Evolutionary conservation across 73 alveolate genomes (phyloP).

Genomic region (Tetrahymena elliotti): DNA sequence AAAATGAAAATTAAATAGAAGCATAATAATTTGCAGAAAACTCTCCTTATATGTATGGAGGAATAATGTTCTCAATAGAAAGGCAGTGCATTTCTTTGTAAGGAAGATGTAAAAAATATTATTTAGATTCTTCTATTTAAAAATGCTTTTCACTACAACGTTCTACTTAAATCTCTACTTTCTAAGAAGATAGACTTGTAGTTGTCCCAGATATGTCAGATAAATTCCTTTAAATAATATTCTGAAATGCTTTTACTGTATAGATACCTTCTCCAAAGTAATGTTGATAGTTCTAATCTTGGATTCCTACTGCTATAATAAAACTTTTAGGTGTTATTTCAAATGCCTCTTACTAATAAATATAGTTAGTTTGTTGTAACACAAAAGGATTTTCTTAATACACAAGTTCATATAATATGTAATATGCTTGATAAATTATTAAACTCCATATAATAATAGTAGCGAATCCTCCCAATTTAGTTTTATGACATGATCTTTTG

Average conservation of each 20-base stretch:
- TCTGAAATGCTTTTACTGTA: background rate
- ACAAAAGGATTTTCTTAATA: background rate
- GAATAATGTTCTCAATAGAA: background rate
- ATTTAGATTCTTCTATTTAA: background rate
- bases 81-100: background rate
- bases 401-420: background rate
- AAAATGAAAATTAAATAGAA: background rate
- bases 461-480: background rate
- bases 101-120: background rate
- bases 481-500: background rate
- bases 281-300: background rate
- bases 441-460: background rate
- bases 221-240: background rate
- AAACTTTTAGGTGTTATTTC: background rate
- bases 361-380: background rate
- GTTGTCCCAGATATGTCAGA: background rate
- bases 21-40: background rate
- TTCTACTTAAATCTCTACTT: background rate
- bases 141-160: background rate
- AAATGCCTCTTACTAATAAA: background rate
- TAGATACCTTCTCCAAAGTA: background rate
- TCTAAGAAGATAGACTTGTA: background rate
- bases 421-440: background rate
- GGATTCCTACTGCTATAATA: background rate
- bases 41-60: background rate